phyloP scores from a whole-genome alignment of 768 basidiomycete genomes.

The Chiua virens region DNA sequence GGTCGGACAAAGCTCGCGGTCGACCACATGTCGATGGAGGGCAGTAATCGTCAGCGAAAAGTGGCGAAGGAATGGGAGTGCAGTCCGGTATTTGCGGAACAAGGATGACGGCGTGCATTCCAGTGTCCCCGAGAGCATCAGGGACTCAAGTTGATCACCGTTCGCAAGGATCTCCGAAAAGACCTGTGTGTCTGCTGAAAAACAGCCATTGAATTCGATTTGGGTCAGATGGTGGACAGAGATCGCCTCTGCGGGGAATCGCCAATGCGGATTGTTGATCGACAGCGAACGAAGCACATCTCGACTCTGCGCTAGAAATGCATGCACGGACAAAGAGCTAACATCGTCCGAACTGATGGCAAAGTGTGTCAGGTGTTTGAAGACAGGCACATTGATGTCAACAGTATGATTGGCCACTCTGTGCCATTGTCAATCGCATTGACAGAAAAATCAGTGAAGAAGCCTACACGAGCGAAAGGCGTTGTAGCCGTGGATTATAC shows the following conservation, averaged over 20 bases:
- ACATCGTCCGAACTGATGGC: slow-evolving; percentile 50
- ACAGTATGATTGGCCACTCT: slow-evolving; percentile 39
- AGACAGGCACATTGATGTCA: slow-evolving; percentile 48
- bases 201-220: slow-evolving; percentile 59
- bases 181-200: slow-evolving; percentile 48
- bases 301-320: slow-evolving; percentile 54
- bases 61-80: slow-evolving; percentile 63
- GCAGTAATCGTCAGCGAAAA: slow-evolving; percentile 56
- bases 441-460: background rate
- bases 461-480: slow-evolving; percentile 55
- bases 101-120: slow-evolving; percentile 51
- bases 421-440: background rate
- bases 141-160: slow-evolving; percentile 62
- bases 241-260: slow-evolving; percentile 52
- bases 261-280: slow-evolving; percentile 55
- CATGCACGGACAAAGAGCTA: slow-evolving; percentile 37
- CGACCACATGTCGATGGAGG: slow-evolving; percentile 43
- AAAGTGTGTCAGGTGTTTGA: slow-evolving; percentile 60
- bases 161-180: slow-evolving; percentile 60
- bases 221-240: slow-evolving; percentile 64
- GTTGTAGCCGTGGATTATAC: slow-evolving; percentile 50
- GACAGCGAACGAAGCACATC: slow-evolving; percentile 52
- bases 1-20: slow-evolving; percentile 67
- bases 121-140: slow-evolving; percentile 54
- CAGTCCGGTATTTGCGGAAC: slow-evolving; percentile 44